Percentiles rank a stretch among this genome's conserved stretches.
These are phyloP conservation scores for Fusarium sp. DNA, from an alignment of 2,329 filamentous ascomycete genomes.

Conservation along the genomic window DNA sequence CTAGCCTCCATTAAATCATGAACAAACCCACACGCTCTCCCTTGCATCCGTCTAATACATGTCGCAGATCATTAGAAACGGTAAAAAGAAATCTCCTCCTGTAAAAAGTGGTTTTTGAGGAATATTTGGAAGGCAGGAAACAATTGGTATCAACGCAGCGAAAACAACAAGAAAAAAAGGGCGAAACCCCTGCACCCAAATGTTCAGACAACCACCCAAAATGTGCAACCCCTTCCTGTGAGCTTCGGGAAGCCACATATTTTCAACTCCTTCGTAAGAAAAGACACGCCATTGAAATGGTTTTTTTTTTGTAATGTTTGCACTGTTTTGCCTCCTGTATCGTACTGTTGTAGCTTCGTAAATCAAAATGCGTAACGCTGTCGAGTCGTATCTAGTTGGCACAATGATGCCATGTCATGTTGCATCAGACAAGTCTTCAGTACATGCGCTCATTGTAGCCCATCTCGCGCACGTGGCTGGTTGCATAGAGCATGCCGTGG, in stretches of 20 bases:
- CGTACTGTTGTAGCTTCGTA: constrained; percentile 36
- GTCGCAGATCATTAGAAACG: constrained; percentile 33
- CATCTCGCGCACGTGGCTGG: constrained; percentile 56
- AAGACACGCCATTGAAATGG: constrained; percentile 27
- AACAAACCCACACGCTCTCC: constrained; percentile 36
- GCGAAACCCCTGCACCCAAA: constrained; percentile 32
- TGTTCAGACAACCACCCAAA: constrained; percentile 43
- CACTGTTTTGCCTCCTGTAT: constrained; percentile 38
- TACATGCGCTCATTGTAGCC: constrained; percentile 59
- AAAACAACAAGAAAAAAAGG: constrained; percentile 9
- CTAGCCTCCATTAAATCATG: constrained; percentile 23
- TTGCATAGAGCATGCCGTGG: constrained; percentile 57
- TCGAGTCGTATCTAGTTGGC: constrained; percentile 15
- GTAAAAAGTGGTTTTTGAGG: constrained; percentile 15
- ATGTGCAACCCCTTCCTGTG: constrained; percentile 25
- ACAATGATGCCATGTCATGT: constrained; percentile 12
- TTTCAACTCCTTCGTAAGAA: constrained; percentile 32
- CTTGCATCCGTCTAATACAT: constrained; percentile 31
- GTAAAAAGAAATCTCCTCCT: constrained; percentile 25
- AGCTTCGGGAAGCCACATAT: constrained; percentile 15
- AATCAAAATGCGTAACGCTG: constrained; percentile 14
- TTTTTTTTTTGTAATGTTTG: constrained; percentile 25
- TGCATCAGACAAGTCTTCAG: constrained; percentile 41
- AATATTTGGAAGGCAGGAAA: constrained; percentile 9
- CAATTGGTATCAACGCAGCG: constrained; percentile 40